Conservation (phyloP, 306 rosid species). For the Mucuna pruriens region DNA sequence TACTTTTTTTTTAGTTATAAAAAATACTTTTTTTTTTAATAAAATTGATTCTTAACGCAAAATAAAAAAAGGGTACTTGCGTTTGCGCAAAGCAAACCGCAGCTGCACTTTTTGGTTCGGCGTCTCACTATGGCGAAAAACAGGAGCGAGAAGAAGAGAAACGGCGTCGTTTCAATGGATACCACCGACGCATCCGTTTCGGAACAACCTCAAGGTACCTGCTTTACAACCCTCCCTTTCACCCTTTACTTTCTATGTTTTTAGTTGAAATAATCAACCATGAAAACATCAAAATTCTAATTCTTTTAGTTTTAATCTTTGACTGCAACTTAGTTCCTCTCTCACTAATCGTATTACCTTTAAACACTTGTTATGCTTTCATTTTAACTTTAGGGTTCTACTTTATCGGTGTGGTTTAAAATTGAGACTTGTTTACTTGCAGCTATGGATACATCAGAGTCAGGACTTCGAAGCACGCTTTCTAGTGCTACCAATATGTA, state of each 20-base stretch:
- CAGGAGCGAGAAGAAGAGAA: conserved; percentile 68
- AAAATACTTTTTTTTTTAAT: no score
- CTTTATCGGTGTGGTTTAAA: background rate
- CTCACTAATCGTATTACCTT: background rate
- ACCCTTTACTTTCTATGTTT: background rate
- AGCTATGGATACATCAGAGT: conserved; percentile 81
- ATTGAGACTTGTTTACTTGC: conserved; percentile 21
- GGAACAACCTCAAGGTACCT: conserved; percentile 59
- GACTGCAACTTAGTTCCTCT: background rate
- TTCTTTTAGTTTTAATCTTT: background rate
- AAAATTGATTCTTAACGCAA: background rate
- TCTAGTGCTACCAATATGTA: conserved; percentile 52
- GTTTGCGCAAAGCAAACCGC: background rate
- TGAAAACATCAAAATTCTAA: background rate
- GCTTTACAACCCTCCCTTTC: background rate
- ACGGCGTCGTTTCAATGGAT: conserved; percentile 60
- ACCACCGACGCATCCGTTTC: conserved; percentile 38
- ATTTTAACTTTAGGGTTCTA: background rate
- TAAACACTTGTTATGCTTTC: background rate
- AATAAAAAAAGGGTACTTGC: background rate
- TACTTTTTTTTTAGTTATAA: no score
- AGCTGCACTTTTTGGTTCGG: background rate
- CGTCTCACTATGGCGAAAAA: conserved; percentile 66
- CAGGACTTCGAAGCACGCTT: conserved; percentile 50
- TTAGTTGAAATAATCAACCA: background rate